These are phyloP conservation scores for Leptomonas seymouri DNA, from an alignment of 208 protist genomes.

Conservation along the genomic window DNA sequence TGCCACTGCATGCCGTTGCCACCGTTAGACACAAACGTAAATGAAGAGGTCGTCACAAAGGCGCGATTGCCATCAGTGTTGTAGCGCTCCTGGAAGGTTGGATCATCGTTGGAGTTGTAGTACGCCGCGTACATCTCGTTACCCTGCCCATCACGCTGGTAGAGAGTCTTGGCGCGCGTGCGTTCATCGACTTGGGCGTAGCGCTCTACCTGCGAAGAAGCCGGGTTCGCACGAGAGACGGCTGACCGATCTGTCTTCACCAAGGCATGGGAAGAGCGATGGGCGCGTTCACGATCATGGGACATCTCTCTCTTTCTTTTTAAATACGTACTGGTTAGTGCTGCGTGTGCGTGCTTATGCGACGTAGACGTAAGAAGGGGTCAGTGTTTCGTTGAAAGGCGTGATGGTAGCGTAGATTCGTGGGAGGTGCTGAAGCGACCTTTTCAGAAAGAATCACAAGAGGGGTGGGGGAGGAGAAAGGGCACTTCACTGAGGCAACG, in stretches of 20 bases:
- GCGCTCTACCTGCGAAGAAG: slow-evolving; percentile 4
- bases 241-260: not conserved
- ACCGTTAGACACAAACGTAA: slow-evolving; percentile 17
- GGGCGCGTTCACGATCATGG: not conserved
- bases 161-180: slow-evolving; percentile 29
- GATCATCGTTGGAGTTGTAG: slow-evolving; percentile 52
- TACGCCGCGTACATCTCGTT: slow-evolving; percentile 35
- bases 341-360: too few relatives aligned
- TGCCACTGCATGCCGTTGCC: too few relatives aligned
- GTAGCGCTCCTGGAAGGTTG: slow-evolving; percentile 28
- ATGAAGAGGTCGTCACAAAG: slow-evolving; percentile 13
- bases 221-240: not conserved
- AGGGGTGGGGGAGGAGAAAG: too few relatives aligned
- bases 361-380: too few relatives aligned
- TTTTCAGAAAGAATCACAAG: too few relatives aligned
- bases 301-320: too few relatives aligned
- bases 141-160: slow-evolving; percentile 21
- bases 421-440: too few relatives aligned
- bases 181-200: slow-evolving; percentile 17
- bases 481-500: too few relatives aligned
- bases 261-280: not conserved
- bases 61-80: slow-evolving; percentile 12
- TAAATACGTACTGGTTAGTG: too few relatives aligned
- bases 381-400: too few relatives aligned
- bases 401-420: too few relatives aligned